Conservation (phyloP, 2,329 filamentous ascomycete species). For the Seiridium unicorne region DNA sequence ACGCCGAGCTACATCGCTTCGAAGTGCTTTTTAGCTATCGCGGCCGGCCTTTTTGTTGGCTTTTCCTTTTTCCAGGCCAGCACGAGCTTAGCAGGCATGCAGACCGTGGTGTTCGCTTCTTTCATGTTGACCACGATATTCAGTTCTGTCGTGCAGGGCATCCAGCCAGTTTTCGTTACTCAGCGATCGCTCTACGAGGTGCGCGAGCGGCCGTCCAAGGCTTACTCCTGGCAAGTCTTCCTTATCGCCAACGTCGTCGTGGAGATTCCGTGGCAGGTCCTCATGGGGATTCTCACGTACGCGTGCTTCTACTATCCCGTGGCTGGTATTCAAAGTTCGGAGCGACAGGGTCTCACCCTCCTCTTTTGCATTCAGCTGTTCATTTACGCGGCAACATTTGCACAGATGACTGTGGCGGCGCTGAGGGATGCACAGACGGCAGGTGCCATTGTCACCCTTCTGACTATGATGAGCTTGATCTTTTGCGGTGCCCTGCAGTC, state of each 20-base stretch:
- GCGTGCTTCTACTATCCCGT: constrained; percentile 69
- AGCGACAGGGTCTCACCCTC: constrained; percentile 64
- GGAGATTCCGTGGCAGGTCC: constrained; percentile 69
- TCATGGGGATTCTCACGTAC: constrained; percentile 63
- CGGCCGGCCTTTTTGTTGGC: constrained; percentile 62
- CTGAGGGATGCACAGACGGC: constrained; percentile 69
- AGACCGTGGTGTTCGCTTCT: constrained; percentile 71
- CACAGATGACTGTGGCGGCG: constrained; percentile 70
- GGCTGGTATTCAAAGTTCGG: constrained; percentile 42
- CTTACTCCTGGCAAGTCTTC: constrained; percentile 75
- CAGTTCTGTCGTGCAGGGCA: constrained; percentile 66
- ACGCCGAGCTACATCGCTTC: constrained; percentile 76
- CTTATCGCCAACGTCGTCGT: constrained; percentile 69
- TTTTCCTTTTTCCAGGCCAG: constrained; percentile 67
- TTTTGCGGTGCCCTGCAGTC: constrained; percentile 44
- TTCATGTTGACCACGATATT: constrained; percentile 79
- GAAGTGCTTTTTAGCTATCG: constrained; percentile 59
- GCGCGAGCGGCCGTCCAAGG: constrained; percentile 70
- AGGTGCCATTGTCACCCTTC: constrained; percentile 59
- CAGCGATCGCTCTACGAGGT: constrained; percentile 76
- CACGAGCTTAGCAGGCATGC: constrained; percentile 64
- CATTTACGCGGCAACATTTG: constrained; percentile 70
- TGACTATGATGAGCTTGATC: constrained; percentile 60
- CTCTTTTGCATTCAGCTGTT: constrained; percentile 65
- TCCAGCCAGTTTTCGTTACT: constrained; percentile 74